Base-by-base conservation (phyloP, 2,329 filamentous ascomycete genomes). In the Capronia epimyces region DNA sequence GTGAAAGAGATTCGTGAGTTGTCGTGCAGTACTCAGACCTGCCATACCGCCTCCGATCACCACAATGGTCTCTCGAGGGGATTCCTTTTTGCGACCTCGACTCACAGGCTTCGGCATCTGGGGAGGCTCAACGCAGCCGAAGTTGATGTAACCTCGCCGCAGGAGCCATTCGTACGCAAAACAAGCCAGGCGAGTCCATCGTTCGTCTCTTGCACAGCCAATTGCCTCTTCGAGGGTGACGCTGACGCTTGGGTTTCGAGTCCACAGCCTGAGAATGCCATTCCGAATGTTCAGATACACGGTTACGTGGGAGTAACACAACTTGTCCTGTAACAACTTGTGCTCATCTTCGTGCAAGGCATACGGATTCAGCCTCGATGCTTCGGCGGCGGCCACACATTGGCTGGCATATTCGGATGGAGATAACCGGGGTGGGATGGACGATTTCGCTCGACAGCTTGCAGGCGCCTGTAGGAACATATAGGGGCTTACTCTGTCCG, bases 261-360 rank as follows among this genome's bases (percentile, higher is more conserved):
- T 79, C 93, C 93, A 98, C 34, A 97, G 71, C 49, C 93, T 80
- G 46, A 98, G 73, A 52, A 98, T 95, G 13, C 89, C 87, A 67
- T 98, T 98, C 61, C 93, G 81, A 56, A 98, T 93, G 66, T 97
- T 97, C 47, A 98, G 75, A 69, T 98, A 98, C 10, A 89, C 87
- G 2, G 91, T 96, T 59, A 96, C 89, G 69, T 98, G 93, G 25
- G 84, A 78, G 62, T 88, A 84, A 64, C 86, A 95, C 60, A 98
- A 82, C 62, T 94, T 84, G 55, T 87, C 78, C 55, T 87, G 81
- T 34, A 98, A 72, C 53, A 95, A 76, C 52, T 78, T 74, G 65
- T 96, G 90, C 68, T 98, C 93, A 56, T 87, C 84, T 21, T 80
- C 78, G 67, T 97, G 89, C 32, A 98, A 72, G 9, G 86, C 83